Evolutionary conservation across 1,139 yeast species (phyloP).

Genomic region (Geotrichum bryndzae): DNA sequence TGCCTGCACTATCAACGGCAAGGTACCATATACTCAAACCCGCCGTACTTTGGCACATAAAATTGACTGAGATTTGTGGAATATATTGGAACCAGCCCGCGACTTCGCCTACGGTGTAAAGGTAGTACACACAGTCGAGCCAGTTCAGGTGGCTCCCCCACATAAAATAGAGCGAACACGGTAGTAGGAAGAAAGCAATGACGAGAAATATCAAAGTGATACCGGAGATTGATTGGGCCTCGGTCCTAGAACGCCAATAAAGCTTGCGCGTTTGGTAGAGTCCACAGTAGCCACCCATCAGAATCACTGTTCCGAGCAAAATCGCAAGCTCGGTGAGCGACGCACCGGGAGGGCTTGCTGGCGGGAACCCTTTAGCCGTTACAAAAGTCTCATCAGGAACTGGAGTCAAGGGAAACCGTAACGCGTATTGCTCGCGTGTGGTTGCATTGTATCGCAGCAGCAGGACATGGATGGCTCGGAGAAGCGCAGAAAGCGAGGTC

Average conservation of each 20-base stretch:
- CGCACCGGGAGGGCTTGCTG: slow-evolving; percentile 16
- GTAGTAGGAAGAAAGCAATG: background rate
- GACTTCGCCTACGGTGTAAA: slow-evolving; percentile 20
- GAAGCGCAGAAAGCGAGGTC: slow-evolving; percentile 14
- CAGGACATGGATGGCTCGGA: slow-evolving; percentile 11
- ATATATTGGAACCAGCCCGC: slow-evolving; percentile 14
- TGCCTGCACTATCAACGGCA: slow-evolving; percentile 4
- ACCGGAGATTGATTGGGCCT: slow-evolving; percentile 12
- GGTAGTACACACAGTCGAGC: slow-evolving; percentile 22
- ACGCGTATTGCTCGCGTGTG: slow-evolving; percentile 10
- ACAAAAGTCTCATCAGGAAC: slow-evolving; percentile 4
- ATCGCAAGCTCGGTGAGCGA: slow-evolving; percentile 8
- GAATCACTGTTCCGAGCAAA: slow-evolving; percentile 1
- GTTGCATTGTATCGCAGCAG: slow-evolving; percentile 12
- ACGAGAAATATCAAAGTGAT: slow-evolving; percentile 3
- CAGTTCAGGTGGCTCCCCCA: slow-evolving; percentile 9
- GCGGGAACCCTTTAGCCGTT: slow-evolving; percentile 6
- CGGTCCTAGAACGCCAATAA: slow-evolving; percentile 14
- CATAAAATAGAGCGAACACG: background rate
- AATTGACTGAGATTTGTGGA: slow-evolving; percentile 24
- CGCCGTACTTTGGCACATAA: slow-evolving; percentile 14
- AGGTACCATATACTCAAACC: slow-evolving; percentile 9
- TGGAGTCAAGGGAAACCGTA: slow-evolving; percentile 11
- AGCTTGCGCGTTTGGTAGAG: slow-evolving; percentile 5
- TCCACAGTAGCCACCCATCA: background rate